phyloP scores from a whole-genome alignment of 768 basidiomycete species.

The Pleurotus eryngii region DNA sequence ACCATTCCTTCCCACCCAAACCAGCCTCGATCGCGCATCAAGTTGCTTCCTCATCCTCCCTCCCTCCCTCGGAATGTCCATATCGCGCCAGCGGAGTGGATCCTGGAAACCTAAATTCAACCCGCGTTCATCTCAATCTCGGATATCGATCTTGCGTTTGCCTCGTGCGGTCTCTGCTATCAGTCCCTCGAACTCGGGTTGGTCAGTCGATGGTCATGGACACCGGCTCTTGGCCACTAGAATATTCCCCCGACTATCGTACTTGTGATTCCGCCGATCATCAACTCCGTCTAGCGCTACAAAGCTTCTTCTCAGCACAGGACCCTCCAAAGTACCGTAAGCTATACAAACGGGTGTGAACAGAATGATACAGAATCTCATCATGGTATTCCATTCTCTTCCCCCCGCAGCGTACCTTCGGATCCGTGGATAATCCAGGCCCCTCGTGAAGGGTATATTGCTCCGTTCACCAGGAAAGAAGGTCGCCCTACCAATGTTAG shows the following conservation, averaged over 20 bases:
- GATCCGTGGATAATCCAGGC: neutral
- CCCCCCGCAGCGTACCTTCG: neutral
- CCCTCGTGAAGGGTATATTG: neutral
- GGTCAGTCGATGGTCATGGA: neutral
- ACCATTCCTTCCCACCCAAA: constrained; percentile 1
- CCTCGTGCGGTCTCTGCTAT: neutral
- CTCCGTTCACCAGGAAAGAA: neutral
- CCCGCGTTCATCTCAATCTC: constrained; percentile 1
- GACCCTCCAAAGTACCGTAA: too few relatives aligned
- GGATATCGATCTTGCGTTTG: neutral
- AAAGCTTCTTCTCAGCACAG: too few relatives aligned
- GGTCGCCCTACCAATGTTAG: neutral
- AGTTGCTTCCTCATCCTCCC: neutral
- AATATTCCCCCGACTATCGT: too few relatives aligned
- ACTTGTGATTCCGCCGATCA: too few relatives aligned
- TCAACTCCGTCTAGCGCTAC: too few relatives aligned
- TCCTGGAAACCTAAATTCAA: constrained; percentile 1
- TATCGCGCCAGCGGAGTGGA: neutral
- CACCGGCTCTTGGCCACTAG: too few relatives aligned
- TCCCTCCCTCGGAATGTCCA: constrained; percentile 1
- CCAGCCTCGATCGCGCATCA: constrained; percentile 6
- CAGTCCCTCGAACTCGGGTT: neutral
- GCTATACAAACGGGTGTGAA: neutral
- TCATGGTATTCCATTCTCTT: neutral
- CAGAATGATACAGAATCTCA: neutral